Conservation (phyloP, 129 eudicot genomes). For the Pittosporum tobira region DNA sequence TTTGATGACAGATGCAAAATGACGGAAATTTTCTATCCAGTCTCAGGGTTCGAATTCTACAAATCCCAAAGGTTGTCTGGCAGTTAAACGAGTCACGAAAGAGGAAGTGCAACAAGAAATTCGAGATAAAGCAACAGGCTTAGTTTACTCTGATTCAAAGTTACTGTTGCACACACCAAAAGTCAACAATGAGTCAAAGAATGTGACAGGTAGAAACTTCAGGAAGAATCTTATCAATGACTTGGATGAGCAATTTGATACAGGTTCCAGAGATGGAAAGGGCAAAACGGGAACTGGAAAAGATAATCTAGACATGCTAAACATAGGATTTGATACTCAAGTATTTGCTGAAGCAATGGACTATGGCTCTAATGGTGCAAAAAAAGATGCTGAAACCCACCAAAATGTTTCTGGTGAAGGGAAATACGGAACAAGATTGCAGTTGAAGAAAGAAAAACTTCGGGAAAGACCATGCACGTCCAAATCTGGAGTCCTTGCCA, state of each 20-base stretch:
- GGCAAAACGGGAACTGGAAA: conserved; percentile 11
- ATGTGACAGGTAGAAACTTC: conserved; percentile 11
- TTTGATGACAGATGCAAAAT: conserved; percentile 28
- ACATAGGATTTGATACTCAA: conserved; percentile 67
- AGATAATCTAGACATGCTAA: conserved; percentile 22
- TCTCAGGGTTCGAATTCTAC: conserved; percentile 21
- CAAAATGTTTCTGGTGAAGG: conserved; percentile 11
- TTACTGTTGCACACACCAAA: conserved; percentile 19
- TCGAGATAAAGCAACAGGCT: conserved; percentile 19
- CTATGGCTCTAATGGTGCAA: conserved; percentile 8
- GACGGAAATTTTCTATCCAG: conserved; percentile 21
- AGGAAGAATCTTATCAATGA: conserved; percentile 29
- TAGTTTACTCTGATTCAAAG: conserved; percentile 51
- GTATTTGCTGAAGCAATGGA: conserved; percentile 92
- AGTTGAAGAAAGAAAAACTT: conserved; percentile 3
- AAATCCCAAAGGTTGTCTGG: conserved; percentile 5
- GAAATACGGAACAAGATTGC: conserved; percentile 1
- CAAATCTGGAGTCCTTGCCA: conserved; percentile 26
- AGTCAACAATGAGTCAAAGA: conserved; percentile 16
- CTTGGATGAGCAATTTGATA: conserved; percentile 30
- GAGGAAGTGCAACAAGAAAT: conserved; percentile 12
- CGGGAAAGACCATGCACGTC: conserved; percentile 16
- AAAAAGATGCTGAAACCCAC: conserved; percentile 9
- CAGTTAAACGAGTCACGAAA: conserved; percentile 8
- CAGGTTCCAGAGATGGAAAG: conserved; percentile 11